A percentile compares a stretch with the other conserved stretches of the same genome.
phyloP scores from a whole-genome alignment of 2,329 filamentous ascomycete genomes.

The Clonostachys sp. region DNA sequence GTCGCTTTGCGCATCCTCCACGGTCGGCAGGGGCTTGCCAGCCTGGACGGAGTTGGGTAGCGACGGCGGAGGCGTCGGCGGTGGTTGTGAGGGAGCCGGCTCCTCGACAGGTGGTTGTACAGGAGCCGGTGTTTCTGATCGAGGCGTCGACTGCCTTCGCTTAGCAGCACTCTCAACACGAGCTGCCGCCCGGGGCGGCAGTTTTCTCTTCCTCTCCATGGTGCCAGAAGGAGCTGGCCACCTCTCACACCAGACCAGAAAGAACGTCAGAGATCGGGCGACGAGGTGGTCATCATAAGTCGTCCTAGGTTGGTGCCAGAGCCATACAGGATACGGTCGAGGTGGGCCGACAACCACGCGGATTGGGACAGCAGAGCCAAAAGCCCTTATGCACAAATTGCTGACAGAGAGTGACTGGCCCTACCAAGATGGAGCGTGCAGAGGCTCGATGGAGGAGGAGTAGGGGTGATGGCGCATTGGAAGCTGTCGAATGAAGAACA shows the following conservation, averaged over 20 bases:
- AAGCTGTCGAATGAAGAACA: no score
- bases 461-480: no score
- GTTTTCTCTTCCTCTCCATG: constrained; percentile 65
- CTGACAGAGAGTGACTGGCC: no score
- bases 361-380: no score
- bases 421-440: no score
- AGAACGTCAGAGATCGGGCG: not conserved
- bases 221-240: not conserved
- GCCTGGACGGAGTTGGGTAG: constrained; percentile 61
- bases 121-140: constrained; percentile 33
- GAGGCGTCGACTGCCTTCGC: constrained; percentile 53
- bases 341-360: not conserved
- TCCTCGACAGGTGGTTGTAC: constrained; percentile 24
- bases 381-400: no score
- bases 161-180: constrained; percentile 56
- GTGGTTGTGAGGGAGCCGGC: constrained; percentile 4
- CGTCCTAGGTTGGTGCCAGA: not conserved
- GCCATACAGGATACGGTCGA: not conserved
- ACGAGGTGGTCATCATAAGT: not conserved
- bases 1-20: constrained; percentile 61
- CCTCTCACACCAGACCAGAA: not conserved
- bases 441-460: no score
- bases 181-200: constrained; percentile 57
- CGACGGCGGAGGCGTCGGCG: constrained; percentile 27
- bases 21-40: constrained; percentile 66